Conservation (phyloP, 495 filamentous ascomycete species). For the Poronia punctata region DNA sequence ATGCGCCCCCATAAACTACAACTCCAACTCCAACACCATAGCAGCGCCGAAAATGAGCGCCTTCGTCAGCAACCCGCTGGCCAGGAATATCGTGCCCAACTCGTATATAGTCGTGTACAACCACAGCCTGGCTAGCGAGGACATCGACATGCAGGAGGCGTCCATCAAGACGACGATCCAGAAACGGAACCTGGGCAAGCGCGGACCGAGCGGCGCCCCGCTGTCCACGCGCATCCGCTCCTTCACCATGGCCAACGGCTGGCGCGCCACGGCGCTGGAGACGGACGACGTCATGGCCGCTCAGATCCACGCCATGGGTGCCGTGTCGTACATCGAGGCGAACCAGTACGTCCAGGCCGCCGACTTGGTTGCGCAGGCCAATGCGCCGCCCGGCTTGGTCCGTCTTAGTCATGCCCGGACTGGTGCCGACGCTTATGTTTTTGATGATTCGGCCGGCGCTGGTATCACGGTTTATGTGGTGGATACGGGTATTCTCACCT, state of each 20-base stretch:
- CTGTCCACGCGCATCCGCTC: slow-evolving; percentile 35
- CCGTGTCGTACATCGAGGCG: slow-evolving; percentile 44
- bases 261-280: slow-evolving; percentile 44
- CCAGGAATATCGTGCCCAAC: slow-evolving; percentile 33
- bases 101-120: slow-evolving; percentile 47
- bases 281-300: slow-evolving; percentile 40
- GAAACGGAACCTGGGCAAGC: slow-evolving; percentile 42
- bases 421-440: slow-evolving; percentile 30
- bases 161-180: slow-evolving; percentile 35
- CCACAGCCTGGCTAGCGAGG: slow-evolving; percentile 33
- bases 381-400: slow-evolving; percentile 35
- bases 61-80: slow-evolving; percentile 38
- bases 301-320: slow-evolving; percentile 34
- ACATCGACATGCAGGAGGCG: slow-evolving; percentile 32
- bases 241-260: slow-evolving; percentile 34
- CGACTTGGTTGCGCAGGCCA: slow-evolving; percentile 28
- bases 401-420: slow-evolving; percentile 33
- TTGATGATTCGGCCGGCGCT: slow-evolving; percentile 35
- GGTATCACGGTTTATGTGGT: slow-evolving; percentile 44
- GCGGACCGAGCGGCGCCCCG: slow-evolving; percentile 31
- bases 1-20: slow-evolving; percentile 13
- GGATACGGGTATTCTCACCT: slow-evolving; percentile 43
- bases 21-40: slow-evolving; percentile 4
- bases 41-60: slow-evolving; percentile 28
- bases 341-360: slow-evolving; percentile 33